Base-by-base conservation (phyloP, 2,329 filamentous ascomycete species). In the Fusarium sp. region DNA sequence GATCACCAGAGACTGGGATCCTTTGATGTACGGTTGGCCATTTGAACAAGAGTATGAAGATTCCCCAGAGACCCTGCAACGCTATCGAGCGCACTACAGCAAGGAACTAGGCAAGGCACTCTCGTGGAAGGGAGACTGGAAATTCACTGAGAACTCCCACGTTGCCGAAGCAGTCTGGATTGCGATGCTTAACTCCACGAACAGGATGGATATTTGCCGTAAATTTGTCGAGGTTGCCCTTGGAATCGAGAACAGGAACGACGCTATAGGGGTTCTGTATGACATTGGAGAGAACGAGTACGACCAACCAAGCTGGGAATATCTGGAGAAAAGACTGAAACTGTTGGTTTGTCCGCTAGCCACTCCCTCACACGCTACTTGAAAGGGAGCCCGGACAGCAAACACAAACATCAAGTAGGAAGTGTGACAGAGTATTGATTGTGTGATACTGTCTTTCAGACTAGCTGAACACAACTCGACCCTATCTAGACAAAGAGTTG, bases 21-120 rank as follows among this genome's bases (percentile, higher is more conserved):
- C 43, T 24, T 19, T 48, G 4, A 59, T 59, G 56, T 59, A 59
- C 30, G 51, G 28, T 23, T 59, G 44, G 45, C 56, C 56, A 9
- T 3, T 15, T 36, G 10, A 14, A 7, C 12, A 28, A 20, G 26
- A 21, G 17, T 21, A 15, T n/a, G 56, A 56, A 11, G 43, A 59
- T 10, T 56, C 51, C 0, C 43, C 56, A 1, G 17, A 59, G 3
- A 0, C 0, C 1, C 24, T 59, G 0, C 34, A 36, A 15, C 43
- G 36, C 19, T 56, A 48, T 12, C 9, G 56, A 0, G 36, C 0
- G 0, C 28, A 59, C 0, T 59, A 17, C 23, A 59, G 38, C 36
- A 56, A 32, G 3, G 43, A 43, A 30, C 19, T 59, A 14, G 39
- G 56, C 0, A 59, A 59, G 0, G 36, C 1, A 0, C 38, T 59